Evolutionary conservation across 225 moss, liverwort and hornwort species (phyloP), one percentile per base, ranked within the genome.

Genomic region (Marchantia polymorpha): DNA sequence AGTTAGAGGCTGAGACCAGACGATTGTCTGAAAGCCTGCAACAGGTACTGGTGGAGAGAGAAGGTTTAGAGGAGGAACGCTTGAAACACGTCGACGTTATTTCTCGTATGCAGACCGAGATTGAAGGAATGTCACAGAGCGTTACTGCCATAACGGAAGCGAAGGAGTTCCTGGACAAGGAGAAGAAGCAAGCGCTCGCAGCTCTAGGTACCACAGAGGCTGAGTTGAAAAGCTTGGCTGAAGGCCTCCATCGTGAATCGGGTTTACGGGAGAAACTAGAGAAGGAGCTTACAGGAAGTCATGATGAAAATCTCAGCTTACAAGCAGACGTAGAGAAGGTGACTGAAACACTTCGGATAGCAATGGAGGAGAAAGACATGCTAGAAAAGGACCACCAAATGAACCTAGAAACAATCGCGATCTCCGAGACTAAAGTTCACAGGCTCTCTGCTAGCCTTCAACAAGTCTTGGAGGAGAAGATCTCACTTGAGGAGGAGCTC

Each of bases 321-420:
- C 69, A 69, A 11, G 75, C 46, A 16, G 31, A 59, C 17, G 27
- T 59, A 10, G 2, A 29, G 7, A 74, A 68, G 7, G 69, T 79
- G 74, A 68, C 68, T 30, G 59, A 83, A 51, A 70, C 9, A 7
- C 49, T 69, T 26, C 75, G 49, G 4, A 22, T 13, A 15, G 48
- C 12, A 51, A 31, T 79, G 20, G 26, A 83, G 46, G 76, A 76
- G 11, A 80, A 80, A 52, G 22, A 74, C 50, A 66, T 15, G 16
- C 7, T 73, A 50, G 75, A 79, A 22, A 67, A 49, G 14, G 69
- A 25, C 0, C 13, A 68, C 52, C 39, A 22, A 27, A 52, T 67
- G 22, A 10, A 27, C 49, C 47, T 67, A 22, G 56, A 67, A 59
- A 59, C 55, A 5, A 58, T 75, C 59, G 25, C 75, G 29, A 29